phyloP scores from a whole-genome alignment of 2,329 filamentous ascomycete species.

The Xylariaceae sp. region DNA sequence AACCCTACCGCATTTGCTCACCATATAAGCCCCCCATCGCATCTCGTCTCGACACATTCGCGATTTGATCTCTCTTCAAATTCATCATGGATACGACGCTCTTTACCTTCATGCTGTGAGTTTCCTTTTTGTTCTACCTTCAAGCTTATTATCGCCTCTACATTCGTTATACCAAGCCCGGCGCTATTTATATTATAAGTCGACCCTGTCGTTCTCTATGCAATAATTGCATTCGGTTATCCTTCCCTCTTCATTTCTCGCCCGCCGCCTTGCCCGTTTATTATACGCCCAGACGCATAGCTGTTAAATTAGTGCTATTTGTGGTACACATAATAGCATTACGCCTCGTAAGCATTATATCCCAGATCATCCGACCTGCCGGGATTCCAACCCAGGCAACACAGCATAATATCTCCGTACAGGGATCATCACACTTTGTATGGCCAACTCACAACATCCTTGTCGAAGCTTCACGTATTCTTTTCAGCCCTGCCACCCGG shows the following conservation, averaged over 20 bases:
- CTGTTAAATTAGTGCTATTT: neutral
- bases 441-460: constrained; percentile 22
- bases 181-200: constrained; percentile 11
- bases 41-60: constrained; percentile 4
- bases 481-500: constrained; percentile 30
- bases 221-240: neutral
- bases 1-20: constrained; percentile 1
- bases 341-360: constrained; percentile 23
- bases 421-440: constrained; percentile 14
- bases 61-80: constrained; percentile 7
- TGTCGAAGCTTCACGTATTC: constrained; percentile 14
- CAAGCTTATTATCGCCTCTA: constrained; percentile 14
- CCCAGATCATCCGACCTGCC: constrained; percentile 22
- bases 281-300: neutral
- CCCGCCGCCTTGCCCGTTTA: neutral
- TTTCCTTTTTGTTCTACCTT: constrained; percentile 36
- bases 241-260: neutral
- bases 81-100: constrained; percentile 64
- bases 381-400: constrained; percentile 16
- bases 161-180: constrained; percentile 19
- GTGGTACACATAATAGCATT: constrained; percentile 12
- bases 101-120: constrained; percentile 70
- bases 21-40: constrained; percentile 17
- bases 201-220: neutral
- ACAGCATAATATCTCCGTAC: constrained; percentile 20